phyloP scores from a whole-genome alignment of 305 asterid genomes.

The Coffea humblotiana region DNA sequence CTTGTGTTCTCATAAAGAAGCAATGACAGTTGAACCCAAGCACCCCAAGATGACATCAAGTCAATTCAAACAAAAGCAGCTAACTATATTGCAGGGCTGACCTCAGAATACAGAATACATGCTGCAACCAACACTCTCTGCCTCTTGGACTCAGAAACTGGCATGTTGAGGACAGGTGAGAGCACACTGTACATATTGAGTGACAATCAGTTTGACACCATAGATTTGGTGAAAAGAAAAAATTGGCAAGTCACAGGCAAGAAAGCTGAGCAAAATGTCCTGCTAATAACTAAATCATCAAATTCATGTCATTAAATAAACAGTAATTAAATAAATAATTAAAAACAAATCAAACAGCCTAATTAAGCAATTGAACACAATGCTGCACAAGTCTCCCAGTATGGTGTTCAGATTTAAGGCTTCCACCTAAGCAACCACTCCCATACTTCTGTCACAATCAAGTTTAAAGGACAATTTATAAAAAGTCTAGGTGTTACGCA shows the following conservation, averaged over 20 bases:
- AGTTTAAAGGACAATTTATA: neutral
- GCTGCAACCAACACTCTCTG: slow-evolving; percentile 98
- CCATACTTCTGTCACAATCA: neutral
- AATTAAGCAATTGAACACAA: neutral
- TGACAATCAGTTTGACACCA: slow-evolving; percentile 28
- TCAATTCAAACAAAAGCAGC: slow-evolving; percentile 4
- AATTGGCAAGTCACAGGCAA: slow-evolving; percentile 25
- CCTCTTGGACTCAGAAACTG: slow-evolving; percentile 89
- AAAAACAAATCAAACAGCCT: neutral
- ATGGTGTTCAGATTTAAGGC: neutral
- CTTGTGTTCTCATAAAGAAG: neutral
- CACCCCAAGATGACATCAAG: neutral
- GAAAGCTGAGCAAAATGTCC: neutral
- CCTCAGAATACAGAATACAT: slow-evolving; percentile 95
- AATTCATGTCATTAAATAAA: too few species aligned
- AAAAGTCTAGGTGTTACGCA: neutral
- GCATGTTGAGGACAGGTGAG: slow-evolving; percentile 94
- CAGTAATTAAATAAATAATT: too few species aligned
- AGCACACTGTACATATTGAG: slow-evolving; percentile 68
- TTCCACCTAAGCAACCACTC: neutral
- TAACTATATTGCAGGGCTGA: slow-evolving; percentile 34
- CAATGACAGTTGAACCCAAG: neutral
- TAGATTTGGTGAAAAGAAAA: slow-evolving; percentile 19
- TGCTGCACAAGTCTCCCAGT: neutral
- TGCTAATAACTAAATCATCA: neutral